Evolutionary conservation across 2,329 filamentous ascomycete species (phyloP).

Genomic region (Metarhizium humberi): DNA sequence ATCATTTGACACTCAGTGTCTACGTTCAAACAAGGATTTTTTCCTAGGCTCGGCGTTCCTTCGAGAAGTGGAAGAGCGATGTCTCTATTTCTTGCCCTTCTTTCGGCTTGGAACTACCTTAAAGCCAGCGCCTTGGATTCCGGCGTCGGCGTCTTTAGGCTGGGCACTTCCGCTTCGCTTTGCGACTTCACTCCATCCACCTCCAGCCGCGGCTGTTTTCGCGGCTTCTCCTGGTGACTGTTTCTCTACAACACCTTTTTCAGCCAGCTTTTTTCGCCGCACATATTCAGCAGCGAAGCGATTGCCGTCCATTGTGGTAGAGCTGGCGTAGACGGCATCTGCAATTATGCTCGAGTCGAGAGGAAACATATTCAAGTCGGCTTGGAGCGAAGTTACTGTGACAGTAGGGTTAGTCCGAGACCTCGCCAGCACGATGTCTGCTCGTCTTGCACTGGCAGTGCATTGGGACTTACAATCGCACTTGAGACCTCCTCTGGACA

Average conservation of each 20-base stretch:
- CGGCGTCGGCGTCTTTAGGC: slow-evolving; percentile 33
- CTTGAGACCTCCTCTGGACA: slow-evolving; percentile 58
- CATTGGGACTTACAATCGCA: slow-evolving; percentile 43
- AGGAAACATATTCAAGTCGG: slow-evolving; percentile 65
- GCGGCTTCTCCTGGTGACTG: slow-evolving; percentile 47
- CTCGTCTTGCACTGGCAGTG: background rate
- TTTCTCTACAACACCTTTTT: slow-evolving; percentile 80
- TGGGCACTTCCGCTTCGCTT: slow-evolving; percentile 64
- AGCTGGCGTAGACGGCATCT: slow-evolving; percentile 80
- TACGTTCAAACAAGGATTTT: background rate
- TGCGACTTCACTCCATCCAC: slow-evolving; percentile 93
- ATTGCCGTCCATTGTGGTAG: slow-evolving; percentile 81
- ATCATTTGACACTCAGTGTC: background rate
- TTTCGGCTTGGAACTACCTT: slow-evolving; percentile 89
- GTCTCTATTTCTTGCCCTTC: slow-evolving; percentile 67
- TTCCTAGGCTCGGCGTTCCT: slow-evolving; percentile 6
- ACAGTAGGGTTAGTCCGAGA: background rate
- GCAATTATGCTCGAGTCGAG: slow-evolving; percentile 73
- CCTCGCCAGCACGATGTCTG: background rate
- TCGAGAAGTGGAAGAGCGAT: slow-evolving; percentile 8
- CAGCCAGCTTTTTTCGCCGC: slow-evolving; percentile 83
- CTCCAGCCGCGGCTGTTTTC: slow-evolving; percentile 35
- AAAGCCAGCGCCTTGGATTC: slow-evolving; percentile 53
- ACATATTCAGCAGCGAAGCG: slow-evolving; percentile 94
- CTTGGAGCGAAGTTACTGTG: slow-evolving; percentile 71